Evolutionary conservation across 768 basidiomycete genomes (phyloP).

Genomic region (Phanerochaete carnosa): DNA sequence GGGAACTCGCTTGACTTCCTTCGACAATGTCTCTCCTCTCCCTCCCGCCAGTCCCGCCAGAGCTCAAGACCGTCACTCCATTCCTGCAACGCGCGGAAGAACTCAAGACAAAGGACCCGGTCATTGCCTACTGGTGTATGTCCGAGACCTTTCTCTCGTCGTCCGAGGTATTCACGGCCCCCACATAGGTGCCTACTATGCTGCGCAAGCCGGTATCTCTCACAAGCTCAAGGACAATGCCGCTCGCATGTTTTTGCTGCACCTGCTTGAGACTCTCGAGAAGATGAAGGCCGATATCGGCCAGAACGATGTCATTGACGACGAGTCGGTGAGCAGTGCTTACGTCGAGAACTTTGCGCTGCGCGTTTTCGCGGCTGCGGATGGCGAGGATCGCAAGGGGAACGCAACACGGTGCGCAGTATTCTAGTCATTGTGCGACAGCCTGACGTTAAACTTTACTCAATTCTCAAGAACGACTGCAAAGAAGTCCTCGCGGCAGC

Average conservation of each 20-base stretch:
- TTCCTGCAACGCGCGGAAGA: constrained; percentile 92
- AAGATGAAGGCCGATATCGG: constrained; percentile 74
- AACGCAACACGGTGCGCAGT: constrained; percentile 63
- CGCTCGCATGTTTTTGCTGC: constrained; percentile 67
- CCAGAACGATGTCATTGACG: constrained; percentile 74
- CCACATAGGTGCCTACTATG: constrained; percentile 80
- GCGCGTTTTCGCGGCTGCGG: constrained; percentile 83
- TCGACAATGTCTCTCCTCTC: constrained; percentile 36
- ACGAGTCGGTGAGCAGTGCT: constrained; percentile 78
- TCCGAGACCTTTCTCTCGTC: constrained; percentile 15
- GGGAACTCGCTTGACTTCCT: background rate
- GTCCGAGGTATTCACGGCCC: constrained; percentile 2
- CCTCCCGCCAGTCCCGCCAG: constrained; percentile 55
- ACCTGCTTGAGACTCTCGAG: constrained; percentile 77
- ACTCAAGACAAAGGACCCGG: constrained; percentile 73
- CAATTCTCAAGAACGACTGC: background rate
- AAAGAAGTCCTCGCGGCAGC: too few species aligned
- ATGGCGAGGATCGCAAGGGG: constrained; percentile 85
- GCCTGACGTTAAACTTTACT: background rate
- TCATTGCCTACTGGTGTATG: constrained; percentile 96
- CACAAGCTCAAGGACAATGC: constrained; percentile 62
- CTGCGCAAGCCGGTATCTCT: constrained; percentile 82
- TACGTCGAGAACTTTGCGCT: constrained; percentile 96
- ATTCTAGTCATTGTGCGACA: background rate
- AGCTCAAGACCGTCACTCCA: constrained; percentile 68